These are phyloP conservation scores for Flaveria sonorensis DNA, from an alignment of 129 eudicot species.

Conservation along the genomic window DNA sequence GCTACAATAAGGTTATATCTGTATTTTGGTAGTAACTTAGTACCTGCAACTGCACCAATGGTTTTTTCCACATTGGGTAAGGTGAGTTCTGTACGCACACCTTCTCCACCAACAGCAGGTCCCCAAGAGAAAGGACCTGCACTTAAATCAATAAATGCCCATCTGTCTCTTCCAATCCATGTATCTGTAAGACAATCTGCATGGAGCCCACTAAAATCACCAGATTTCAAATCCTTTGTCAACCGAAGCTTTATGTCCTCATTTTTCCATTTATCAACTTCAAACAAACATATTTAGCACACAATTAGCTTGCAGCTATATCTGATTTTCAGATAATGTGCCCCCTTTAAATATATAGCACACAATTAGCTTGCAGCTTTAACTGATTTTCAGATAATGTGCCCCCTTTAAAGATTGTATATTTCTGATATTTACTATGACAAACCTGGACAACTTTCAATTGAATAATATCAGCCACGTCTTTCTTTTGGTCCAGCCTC, in stretches of 20 bases:
- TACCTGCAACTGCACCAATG: conserved; percentile 94
- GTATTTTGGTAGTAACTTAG: conserved; percentile 1
- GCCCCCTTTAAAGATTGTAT: conserved; percentile 7
- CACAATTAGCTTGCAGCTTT: conserved; percentile 17
- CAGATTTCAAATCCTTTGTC: conserved; percentile 76
- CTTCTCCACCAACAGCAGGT: conserved; percentile 99
- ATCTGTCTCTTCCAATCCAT: conserved; percentile 94
- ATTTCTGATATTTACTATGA: neutral
- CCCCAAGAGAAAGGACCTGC: conserved; percentile 99
- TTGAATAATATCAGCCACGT: conserved; percentile 67
- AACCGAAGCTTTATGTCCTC: conserved; percentile 65
- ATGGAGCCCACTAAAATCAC: conserved; percentile 73
- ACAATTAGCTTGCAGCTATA: conserved; percentile 15
- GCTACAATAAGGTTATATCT: neutral
- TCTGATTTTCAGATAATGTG: neutral
- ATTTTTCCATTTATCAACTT: conserved; percentile 69
- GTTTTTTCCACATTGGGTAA: conserved; percentile 90
- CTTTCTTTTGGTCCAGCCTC: conserved; percentile 73
- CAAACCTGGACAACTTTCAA: conserved; percentile 79
- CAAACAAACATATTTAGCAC: conserved; percentile 19
- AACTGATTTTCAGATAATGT: neutral
- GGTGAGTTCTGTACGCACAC: conserved; percentile 91
- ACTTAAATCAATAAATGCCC: conserved; percentile 93
- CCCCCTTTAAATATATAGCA: neutral
- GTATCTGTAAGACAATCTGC: conserved; percentile 96